Conservation (phyloP, 805 yeast genomes). For the Starmerella sirachaensis region DNA sequence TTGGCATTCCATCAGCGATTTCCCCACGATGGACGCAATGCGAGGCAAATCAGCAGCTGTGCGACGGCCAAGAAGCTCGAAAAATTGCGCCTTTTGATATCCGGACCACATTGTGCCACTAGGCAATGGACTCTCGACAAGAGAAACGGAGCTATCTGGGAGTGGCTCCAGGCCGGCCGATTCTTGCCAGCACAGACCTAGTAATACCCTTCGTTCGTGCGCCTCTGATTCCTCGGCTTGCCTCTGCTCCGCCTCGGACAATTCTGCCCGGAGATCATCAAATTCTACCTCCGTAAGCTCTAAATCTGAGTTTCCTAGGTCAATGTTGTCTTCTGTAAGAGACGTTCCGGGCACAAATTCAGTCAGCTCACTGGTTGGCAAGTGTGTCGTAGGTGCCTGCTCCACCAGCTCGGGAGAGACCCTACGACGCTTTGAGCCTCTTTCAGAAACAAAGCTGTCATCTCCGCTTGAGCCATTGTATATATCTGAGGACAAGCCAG, state of each 20-base stretch:
- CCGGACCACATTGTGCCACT: constrained; percentile 11
- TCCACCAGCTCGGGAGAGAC: too few relatives aligned
- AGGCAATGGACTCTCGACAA: constrained; percentile 1
- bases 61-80: constrained; percentile 18
- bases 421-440: too few relatives aligned
- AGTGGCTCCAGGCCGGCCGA: not conserved
- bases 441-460: too few relatives aligned
- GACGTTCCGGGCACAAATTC: too few relatives aligned
- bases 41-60: constrained; percentile 5
- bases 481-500: too few relatives aligned
- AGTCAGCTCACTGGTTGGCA: too few relatives aligned
- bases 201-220: constrained; percentile 7
- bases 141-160: not conserved
- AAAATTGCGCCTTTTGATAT: constrained; percentile 14
- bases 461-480: too few relatives aligned
- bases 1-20: constrained; percentile 16
- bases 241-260: not conserved
- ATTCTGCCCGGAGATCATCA: too few relatives aligned
- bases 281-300: too few relatives aligned
- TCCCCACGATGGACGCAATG: constrained; percentile 15
- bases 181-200: constrained; percentile 11
- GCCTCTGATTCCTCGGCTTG: constrained; percentile 5
- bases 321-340: too few relatives aligned
- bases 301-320: too few relatives aligned
- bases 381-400: too few relatives aligned